phyloP scores from a whole-genome alignment of 352 stramenopile genomes.

The Pythium phragmitis region DNA sequence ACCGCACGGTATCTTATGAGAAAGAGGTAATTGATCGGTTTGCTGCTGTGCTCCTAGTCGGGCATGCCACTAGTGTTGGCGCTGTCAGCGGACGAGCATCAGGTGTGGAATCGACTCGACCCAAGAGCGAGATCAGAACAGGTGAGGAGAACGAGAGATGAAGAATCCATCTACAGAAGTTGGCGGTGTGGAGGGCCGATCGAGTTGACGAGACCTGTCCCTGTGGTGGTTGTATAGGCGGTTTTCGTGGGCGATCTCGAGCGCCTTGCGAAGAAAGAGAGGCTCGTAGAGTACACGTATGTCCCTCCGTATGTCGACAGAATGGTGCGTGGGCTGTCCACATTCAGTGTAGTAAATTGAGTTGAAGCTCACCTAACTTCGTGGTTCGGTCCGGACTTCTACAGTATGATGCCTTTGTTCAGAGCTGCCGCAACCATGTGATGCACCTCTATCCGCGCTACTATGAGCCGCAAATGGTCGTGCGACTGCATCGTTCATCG shows the following conservation, averaged over 20 bases:
- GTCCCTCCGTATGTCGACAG: conserved; percentile 15
- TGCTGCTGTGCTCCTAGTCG: conserved; percentile 27
- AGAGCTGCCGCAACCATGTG: conserved; percentile 55
- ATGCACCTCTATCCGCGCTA: conserved; percentile 63
- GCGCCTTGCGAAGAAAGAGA: conserved; percentile 25
- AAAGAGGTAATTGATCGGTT: too few species aligned
- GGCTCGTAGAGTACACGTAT: conserved; percentile 17
- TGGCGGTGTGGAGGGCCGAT: too few species aligned
- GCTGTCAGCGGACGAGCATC: conserved; percentile 41
- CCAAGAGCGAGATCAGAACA: conserved; percentile 39
- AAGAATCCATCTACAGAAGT: background rate
- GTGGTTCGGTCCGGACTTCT: background rate
- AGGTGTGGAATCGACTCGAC: conserved; percentile 41
- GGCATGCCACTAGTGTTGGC: conserved; percentile 60
- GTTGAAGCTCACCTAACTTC: background rate
- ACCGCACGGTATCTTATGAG: too few species aligned
- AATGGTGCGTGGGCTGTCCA: conserved; percentile 13
- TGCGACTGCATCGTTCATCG: conserved; percentile 26
- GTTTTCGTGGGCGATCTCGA: conserved; percentile 20
- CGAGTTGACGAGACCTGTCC: background rate
- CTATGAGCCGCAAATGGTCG: conserved; percentile 45
- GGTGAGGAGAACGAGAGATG: conserved; percentile 1
- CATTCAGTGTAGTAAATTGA: background rate
- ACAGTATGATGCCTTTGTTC: conserved; percentile 17
- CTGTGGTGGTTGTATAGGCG: background rate